A percentile compares a stretch with the other conserved stretches of the same genome.
phyloP scores from a whole-genome alignment of 2,329 filamentous ascomycete species.

The Thielaviopsis populi region DNA sequence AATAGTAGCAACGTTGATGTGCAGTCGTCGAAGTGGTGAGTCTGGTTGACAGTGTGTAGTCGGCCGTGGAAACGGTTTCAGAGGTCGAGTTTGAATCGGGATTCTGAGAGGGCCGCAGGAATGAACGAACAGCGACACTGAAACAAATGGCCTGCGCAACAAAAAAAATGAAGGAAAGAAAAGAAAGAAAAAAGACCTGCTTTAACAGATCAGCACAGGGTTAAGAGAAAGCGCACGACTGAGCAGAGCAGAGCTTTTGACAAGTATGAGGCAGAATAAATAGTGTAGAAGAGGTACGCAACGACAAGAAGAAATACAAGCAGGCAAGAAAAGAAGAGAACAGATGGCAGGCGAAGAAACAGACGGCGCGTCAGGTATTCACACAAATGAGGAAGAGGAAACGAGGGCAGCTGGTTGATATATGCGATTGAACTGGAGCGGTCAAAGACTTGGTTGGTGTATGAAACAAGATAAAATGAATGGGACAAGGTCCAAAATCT shows the following conservation, averaged over 20 bases:
- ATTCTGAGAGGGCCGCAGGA: not conserved
- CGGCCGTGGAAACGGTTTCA: not conserved
- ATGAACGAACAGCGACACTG: not conserved
- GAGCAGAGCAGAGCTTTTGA: not conserved
- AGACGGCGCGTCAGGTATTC: not conserved
- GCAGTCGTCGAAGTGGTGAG: not conserved
- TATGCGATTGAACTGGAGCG: not conserved
- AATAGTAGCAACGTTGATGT: not conserved
- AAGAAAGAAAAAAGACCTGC: not conserved
- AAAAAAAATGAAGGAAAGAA: not conserved
- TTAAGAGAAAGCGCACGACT: not conserved
- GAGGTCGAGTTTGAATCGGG: not conserved
- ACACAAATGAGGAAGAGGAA: not conserved
- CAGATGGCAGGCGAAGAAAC: not conserved
- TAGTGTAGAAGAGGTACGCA: not conserved
- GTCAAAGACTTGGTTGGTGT: not conserved
- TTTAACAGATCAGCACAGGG: conserved; percentile 1
- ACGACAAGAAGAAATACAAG: not conserved
- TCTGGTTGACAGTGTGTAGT: not conserved
- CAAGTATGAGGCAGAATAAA: not conserved
- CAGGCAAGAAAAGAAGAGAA: not conserved
- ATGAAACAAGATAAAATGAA: not conserved
- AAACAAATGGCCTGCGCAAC: not conserved
- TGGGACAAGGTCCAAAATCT: not conserved
- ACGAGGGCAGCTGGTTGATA: not conserved